These are phyloP conservation scores for Fusarium mundagurra DNA, from an alignment of 2,329 filamentous ascomycete species.

Conservation along the genomic window DNA sequence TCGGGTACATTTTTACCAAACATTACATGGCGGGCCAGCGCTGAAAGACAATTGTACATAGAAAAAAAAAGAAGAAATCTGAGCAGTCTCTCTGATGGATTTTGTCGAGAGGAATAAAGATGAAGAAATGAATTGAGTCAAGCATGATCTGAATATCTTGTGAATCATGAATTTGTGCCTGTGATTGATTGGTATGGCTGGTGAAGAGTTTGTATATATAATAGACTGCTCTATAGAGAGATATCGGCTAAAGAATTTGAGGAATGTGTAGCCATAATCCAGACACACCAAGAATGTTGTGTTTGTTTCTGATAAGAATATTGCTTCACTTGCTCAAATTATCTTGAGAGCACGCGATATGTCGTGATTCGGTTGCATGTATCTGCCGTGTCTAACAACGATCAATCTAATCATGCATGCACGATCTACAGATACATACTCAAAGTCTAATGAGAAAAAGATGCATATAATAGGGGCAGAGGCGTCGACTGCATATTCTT, in stretches of 20 bases:
- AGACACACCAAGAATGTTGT: not conserved
- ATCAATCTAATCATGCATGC: not conserved
- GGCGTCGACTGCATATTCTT: not conserved
- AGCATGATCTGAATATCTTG: not conserved
- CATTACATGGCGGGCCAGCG: conserved; percentile 37
- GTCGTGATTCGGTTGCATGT: not conserved
- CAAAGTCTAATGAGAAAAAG: not conserved
- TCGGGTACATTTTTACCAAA: conserved; percentile 32
- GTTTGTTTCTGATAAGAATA: not conserved
- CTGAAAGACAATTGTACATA: conserved; percentile 43
- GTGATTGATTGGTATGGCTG: not conserved
- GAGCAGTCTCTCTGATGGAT: conserved; percentile 31
- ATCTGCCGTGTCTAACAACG: conserved; percentile 1
- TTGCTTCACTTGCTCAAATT: not conserved
- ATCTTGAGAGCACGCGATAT: not conserved
- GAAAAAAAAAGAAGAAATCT: conserved; percentile 31
- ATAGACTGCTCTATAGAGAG: not conserved
- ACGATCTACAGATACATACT: not conserved
- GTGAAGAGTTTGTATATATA: not conserved
- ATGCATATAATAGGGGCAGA: not conserved
- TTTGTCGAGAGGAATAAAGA: conserved; percentile 27
- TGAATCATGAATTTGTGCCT: not conserved
- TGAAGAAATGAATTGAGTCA: conserved; percentile 16
- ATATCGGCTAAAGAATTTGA: not conserved
- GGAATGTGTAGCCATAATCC: conserved; percentile 12